Base-by-base conservation (phyloP, 768 basidiomycete genomes). In the Agaricus blazei region DNA sequence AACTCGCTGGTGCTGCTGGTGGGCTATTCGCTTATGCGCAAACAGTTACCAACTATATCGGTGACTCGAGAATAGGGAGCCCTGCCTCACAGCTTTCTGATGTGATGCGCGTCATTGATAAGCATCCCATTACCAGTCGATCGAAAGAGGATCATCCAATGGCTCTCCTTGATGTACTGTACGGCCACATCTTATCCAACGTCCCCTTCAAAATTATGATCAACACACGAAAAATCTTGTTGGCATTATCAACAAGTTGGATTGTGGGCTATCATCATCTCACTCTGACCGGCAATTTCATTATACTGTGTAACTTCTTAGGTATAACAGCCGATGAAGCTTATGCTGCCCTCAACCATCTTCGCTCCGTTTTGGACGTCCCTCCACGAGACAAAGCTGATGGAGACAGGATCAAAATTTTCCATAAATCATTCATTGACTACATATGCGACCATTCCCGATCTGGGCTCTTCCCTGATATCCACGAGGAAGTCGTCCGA, bases 111-210 rank as follows among this genome's bases (percentile, higher is more conserved):
- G 48, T 50, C 36, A 50, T 50, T 27, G 37, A 50, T 24, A 29
- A 19, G 19, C 19, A 19, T 19, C 48, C n/a, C 3, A 14, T 19
- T 40, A 0, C 0, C 3, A 15, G 2, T 9, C 6, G 23, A 4
- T 6, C 9, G 34, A 11, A 24, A 40, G 37, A 23, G 28, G 12
- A 4, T 19, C n/a, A 38, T 50, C 57, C 57, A 27, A 48, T 58
- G 48, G 48, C 47, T 26, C 23, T 26, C 6, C 53, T 58, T 29
- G 52, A 55, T 50, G 41, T n/a, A n/a, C 58, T 58, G 7, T 58
- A 58, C 19, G 19, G 19, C 19, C 19, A 15, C 31, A 53, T 58
- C 14, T 37, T 58, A 12, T 42, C 28, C 36, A 8, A 3, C 4
- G 19, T 37, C 40, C 48, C 48, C 1, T 14, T 3, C 1, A 11